phyloP scores from a whole-genome alignment of 306 rosid species.

The Malus orientalis region DNA sequence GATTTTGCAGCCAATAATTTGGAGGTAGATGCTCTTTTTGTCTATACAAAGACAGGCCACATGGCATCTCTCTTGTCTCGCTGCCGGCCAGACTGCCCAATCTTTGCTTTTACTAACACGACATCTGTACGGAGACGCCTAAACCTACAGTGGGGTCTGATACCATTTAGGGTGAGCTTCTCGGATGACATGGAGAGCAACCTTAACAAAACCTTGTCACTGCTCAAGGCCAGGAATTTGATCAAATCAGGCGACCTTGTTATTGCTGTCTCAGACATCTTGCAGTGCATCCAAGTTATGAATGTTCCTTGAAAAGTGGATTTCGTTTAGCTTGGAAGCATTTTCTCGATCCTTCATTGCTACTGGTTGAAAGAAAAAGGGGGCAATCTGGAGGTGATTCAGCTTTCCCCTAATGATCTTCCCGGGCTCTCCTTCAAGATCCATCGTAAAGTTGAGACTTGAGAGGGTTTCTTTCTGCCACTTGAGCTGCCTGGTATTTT shows the following conservation, averaged over 20 bases:
- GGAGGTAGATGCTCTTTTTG: constrained; percentile 92
- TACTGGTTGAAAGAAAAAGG: not conserved
- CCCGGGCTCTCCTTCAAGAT: not conserved
- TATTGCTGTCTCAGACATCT: constrained; percentile 90
- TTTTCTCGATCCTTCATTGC: not conserved
- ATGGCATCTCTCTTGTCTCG: constrained; percentile 96
- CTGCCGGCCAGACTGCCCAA: constrained; percentile 97
- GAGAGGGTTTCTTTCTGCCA: not conserved
- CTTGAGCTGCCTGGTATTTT: not conserved
- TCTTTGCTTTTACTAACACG: constrained; percentile 80
- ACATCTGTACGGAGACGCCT: constrained; percentile 81
- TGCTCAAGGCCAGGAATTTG: constrained; percentile 93
- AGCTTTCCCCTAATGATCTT: not conserved
- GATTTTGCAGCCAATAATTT: constrained; percentile 76
- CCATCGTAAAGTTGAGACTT: not conserved
- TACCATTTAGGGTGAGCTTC: constrained; percentile 91
- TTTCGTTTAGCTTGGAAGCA: constrained; percentile 10
- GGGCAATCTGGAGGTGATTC: not conserved
- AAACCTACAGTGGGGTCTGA: constrained; percentile 97
- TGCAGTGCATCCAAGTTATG: constrained; percentile 96
- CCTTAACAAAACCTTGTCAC: constrained; percentile 77
- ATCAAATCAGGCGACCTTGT: constrained; percentile 98
- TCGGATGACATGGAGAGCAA: constrained; percentile 94
- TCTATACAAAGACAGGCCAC: constrained; percentile 88
- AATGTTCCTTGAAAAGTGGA: constrained; percentile 56